These are phyloP conservation scores for Epichloe aotearoae DNA, from an alignment of 2,329 filamentous ascomycete species.

Conservation along the genomic window DNA sequence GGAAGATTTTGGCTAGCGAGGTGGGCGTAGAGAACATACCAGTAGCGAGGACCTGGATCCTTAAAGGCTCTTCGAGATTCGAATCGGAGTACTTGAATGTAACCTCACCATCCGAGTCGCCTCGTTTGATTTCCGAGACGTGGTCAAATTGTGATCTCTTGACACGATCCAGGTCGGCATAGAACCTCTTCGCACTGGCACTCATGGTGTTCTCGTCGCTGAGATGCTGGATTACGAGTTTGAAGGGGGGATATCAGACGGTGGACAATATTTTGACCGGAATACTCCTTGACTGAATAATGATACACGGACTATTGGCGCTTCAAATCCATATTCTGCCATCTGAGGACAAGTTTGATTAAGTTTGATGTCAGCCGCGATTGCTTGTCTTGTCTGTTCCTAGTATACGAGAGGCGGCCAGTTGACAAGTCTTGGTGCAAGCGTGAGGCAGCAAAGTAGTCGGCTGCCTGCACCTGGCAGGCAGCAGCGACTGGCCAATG, in stretches of 20 bases:
- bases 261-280: not conserved
- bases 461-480: not conserved
- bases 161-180: slow-evolving; percentile 38
- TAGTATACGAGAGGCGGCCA: no score
- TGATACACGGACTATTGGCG: not conserved
- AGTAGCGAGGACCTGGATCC: slow-evolving; percentile 25
- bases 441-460: not conserved
- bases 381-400: no score
- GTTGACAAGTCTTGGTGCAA: not conserved
- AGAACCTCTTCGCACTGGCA: slow-evolving; percentile 27
- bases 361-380: not conserved
- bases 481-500: not conserved
- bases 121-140: slow-evolving; percentile 42
- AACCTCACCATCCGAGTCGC: slow-evolving; percentile 61
- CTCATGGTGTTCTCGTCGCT: not conserved
- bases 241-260: not conserved
- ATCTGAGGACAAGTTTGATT: not conserved
- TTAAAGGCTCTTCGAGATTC: slow-evolving; percentile 14
- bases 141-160: slow-evolving; percentile 26
- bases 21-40: slow-evolving; percentile 12
- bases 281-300: no score
- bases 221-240: not conserved
- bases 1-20: not conserved
- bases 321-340: not conserved
- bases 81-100: slow-evolving; percentile 39